Evolutionary conservation across 345 rosid genomes (phyloP), one percentile per base, ranked within the genome.

Genomic region (Lumnitzera racemosa): DNA sequence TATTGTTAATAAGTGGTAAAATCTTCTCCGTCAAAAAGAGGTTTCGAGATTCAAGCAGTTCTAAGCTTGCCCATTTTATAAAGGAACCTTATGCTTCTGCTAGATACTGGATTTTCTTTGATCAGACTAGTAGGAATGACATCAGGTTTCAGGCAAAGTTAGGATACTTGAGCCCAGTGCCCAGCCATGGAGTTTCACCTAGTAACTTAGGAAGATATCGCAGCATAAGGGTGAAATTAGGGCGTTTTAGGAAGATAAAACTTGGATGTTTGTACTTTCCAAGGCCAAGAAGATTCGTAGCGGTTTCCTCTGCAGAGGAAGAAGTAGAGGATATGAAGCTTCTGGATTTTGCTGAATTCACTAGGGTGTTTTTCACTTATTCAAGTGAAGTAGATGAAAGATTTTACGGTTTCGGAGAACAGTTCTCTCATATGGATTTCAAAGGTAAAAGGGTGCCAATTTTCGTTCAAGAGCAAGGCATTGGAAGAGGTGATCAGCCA

Each of bases 401-500:
- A 55, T 79, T 86, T 75, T 86, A 77, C 24, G 89, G 89, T 24
- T 86, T 83, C 36, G 88, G 87, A 14, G 88, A 86, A 76, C 92
- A 86, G 66, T 86, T 86, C 68, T 83, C 92, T 57, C 78, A 76
- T 53, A 81, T 86, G 89, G 71, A 86, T 58, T 83, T 86, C 58
- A 86, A 86, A 69, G 87, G 92, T 31, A 83, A 76, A 78, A 74
- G 79, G 72, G 85, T 86, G 13, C 92, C 89, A 25, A 81, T 86
- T 67, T 74, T 86, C 41, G 92, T 86, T 71, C 92, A 86, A 63
- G 92, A 86, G 66, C 89, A 86, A 67, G 92, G 92, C 25, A 83
- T 86, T 68, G 92, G 92, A 56, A 83, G 92, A 72, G 92, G 89
- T 49, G 92, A 86, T 62, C 92, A 86, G 36, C 92, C 92, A 46